These are phyloP conservation scores for Pseudopyricularia cyperi DNA, from an alignment of 2,329 filamentous ascomycete genomes.

Conservation along the genomic window DNA sequence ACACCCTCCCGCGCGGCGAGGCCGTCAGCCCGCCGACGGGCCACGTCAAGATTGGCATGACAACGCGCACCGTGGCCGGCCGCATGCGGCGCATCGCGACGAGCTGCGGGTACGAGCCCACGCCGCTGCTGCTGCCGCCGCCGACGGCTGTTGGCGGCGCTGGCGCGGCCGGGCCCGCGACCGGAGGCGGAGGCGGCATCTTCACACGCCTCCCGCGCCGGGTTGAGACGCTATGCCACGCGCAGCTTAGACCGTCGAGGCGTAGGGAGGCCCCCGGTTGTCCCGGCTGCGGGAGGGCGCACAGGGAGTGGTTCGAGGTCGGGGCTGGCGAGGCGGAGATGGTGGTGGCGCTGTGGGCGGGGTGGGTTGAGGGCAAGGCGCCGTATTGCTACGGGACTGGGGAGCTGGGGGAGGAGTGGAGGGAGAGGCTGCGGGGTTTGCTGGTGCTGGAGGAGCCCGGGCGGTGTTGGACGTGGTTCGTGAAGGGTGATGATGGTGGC, in stretches of 20 bases:
- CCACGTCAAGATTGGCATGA: slow-evolving; percentile 4
- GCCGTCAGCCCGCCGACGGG: not conserved
- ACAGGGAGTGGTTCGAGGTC: slow-evolving; percentile 2
- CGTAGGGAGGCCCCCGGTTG: not conserved
- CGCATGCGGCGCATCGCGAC: not conserved
- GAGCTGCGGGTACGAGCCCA: not conserved
- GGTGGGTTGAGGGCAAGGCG: not conserved
- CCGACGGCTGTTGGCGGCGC: not conserved
- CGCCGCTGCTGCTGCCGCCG: no score
- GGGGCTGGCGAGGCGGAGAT: not conserved
- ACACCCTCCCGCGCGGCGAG: no score
- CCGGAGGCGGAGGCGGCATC: no score
- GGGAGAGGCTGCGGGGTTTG: not conserved
- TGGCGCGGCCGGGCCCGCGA: no score
- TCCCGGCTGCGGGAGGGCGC: slow-evolving; percentile 1
- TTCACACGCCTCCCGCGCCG: not conserved
- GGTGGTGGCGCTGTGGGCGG: not conserved
- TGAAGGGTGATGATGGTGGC: not conserved
- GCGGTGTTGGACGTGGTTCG: not conserved
- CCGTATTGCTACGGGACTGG: not conserved
- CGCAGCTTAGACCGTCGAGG: not conserved
- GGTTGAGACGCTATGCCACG: slow-evolving; percentile 1
- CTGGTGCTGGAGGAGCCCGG: not conserved
- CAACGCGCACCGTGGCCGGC: not conserved
- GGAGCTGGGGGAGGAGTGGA: not conserved